These are phyloP conservation scores for Massariosphaeria phaeospora DNA, from an alignment of 495 filamentous ascomycete genomes.

Conservation along the genomic window DNA sequence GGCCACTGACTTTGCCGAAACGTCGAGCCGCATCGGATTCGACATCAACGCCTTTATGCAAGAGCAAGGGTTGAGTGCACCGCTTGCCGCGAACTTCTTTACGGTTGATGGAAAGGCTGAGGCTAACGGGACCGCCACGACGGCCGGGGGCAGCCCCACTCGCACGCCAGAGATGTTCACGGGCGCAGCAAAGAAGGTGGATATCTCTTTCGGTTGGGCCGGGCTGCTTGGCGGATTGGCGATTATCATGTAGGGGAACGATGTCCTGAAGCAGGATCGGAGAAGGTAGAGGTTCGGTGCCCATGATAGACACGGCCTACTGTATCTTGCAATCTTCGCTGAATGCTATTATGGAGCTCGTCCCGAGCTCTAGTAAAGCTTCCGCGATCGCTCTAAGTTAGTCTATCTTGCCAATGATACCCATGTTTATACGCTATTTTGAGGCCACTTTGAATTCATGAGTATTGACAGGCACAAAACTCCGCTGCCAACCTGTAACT, in stretches of 20 bases:
- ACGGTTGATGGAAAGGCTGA: slow-evolving; percentile 20
- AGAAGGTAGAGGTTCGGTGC: not conserved
- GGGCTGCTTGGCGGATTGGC: slow-evolving; percentile 13
- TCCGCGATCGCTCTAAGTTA: no score
- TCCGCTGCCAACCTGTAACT: no score
- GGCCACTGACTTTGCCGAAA: slow-evolving; percentile 15
- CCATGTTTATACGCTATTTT: no score
- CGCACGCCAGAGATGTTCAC: slow-evolving; percentile 20
- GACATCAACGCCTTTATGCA: slow-evolving; percentile 22
- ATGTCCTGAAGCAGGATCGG: no score
- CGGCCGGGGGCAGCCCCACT: slow-evolving; percentile 13
- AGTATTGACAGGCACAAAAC: no score
- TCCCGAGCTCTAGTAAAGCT: no score
- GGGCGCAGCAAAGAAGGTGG: slow-evolving; percentile 8
- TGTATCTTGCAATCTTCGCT: no score
- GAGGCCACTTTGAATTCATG: no score
- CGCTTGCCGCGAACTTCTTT: slow-evolving; percentile 27
- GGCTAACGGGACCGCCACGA: slow-evolving; percentile 12
- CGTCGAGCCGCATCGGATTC: slow-evolving; percentile 10
- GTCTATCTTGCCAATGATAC: no score
- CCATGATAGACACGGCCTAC: no score
- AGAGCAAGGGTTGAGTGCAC: slow-evolving; percentile 10
- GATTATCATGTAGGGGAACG: not conserved
- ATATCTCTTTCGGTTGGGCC: not conserved
- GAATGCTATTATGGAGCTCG: no score